Evolutionary conservation across 2,329 filamentous ascomycete species (phyloP).

Genomic region (Phialophora macrospora): DNA sequence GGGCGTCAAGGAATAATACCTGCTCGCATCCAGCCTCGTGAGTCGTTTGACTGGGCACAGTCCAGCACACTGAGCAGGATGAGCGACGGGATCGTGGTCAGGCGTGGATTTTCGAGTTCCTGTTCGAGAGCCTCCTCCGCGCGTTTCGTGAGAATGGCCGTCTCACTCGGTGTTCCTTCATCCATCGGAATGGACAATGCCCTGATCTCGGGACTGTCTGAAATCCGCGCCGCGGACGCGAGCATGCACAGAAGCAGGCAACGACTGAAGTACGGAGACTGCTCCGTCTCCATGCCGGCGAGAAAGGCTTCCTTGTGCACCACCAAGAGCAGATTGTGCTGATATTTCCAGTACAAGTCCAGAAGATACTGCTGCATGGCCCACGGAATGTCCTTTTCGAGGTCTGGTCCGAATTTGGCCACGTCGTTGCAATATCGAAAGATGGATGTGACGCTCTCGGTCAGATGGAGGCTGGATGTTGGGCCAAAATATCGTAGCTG

Average conservation of each 20-base stretch:
- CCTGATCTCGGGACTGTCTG: too few species aligned
- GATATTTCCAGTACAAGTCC: conserved; percentile 28
- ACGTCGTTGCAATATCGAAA: conserved; percentile 13
- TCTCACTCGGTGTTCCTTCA: too few species aligned
- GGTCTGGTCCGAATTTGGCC: conserved; percentile 10
- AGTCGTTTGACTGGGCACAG: conserved; percentile 24
- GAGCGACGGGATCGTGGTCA: conserved; percentile 23
- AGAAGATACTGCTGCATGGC: conserved; percentile 26
- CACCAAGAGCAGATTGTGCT: conserved; percentile 14
- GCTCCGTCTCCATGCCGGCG: too few species aligned
- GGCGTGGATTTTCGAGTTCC: conserved; percentile 17
- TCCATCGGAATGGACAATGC: too few species aligned
- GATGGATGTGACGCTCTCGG: too few species aligned
- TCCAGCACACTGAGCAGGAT: conserved; percentile 23
- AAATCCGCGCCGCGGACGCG: too few species aligned
- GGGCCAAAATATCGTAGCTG: too few species aligned
- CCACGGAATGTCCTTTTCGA: conserved; percentile 24
- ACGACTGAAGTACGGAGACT: too few species aligned
- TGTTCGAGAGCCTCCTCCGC: conserved; percentile 23
- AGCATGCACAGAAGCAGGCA: too few species aligned
- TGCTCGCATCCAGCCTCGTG: conserved; percentile 24
- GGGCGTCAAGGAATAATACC: conserved; percentile 11
- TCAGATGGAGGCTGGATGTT: too few species aligned
- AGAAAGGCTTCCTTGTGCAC: background rate
- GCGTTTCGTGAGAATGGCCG: too few species aligned